These are phyloP conservation scores for Candida chilensis DNA, from an alignment of 805 yeast species.

Conservation along the genomic window DNA sequence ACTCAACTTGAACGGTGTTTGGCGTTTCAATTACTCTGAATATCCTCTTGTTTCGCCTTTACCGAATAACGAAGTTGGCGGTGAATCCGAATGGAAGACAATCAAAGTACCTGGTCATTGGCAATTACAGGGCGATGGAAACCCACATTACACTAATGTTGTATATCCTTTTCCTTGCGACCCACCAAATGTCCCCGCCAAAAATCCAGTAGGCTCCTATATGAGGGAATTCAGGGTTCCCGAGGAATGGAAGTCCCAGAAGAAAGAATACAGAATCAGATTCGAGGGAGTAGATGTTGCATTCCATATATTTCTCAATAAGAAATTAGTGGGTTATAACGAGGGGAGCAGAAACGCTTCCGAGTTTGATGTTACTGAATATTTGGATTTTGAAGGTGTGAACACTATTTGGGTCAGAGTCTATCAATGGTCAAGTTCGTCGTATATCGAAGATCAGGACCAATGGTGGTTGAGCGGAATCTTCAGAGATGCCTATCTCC, in stretches of 20 bases:
- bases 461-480: slow-evolving; percentile 31
- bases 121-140: slow-evolving; percentile 23
- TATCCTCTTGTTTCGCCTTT: too few species aligned
- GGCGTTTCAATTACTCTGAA: too few species aligned
- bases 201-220: slow-evolving; percentile 22
- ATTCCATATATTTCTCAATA: slow-evolving; percentile 19
- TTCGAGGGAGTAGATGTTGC: slow-evolving; percentile 27
- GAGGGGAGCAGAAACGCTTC: slow-evolving; percentile 22
- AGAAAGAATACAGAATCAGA: slow-evolving; percentile 11
- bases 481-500: slow-evolving; percentile 21
- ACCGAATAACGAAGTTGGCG: slow-evolving; percentile 1
- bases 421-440: slow-evolving; percentile 19
- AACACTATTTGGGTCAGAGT: slow-evolving; percentile 14
- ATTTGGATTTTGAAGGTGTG: slow-evolving; percentile 3
- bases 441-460: slow-evolving; percentile 26
- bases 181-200: slow-evolving; percentile 20
- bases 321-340: slow-evolving; percentile 15
- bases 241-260: slow-evolving; percentile 7
- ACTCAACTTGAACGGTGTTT: too few species aligned
- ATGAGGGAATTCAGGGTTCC: slow-evolving; percentile 11
- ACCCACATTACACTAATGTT: slow-evolving; percentile 21
- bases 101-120: slow-evolving; percentile 22
- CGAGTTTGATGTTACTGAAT: slow-evolving; percentile 16
- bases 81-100: slow-evolving; percentile 4
- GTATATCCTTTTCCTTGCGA: slow-evolving; percentile 18